Percentiles rank a stretch among this genome's conserved stretches.
phyloP scores from a whole-genome alignment of 2,329 filamentous ascomycete species.

The Bretziella fagacearum region DNA sequence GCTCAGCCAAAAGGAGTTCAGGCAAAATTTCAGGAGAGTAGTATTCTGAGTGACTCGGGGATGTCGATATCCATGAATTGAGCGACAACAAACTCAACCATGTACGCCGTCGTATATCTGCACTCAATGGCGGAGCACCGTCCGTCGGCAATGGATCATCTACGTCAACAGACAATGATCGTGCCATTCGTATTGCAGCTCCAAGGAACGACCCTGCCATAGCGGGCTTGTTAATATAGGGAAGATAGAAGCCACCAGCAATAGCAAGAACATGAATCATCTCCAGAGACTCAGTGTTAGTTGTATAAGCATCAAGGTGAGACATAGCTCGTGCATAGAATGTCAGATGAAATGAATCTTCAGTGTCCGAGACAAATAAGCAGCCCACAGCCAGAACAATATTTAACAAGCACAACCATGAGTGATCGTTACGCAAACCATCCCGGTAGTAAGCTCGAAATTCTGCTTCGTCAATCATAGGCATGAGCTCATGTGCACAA shows the following conservation, averaged over 20 bases:
- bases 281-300: constrained; percentile 35
- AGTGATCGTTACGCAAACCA: constrained; percentile 42
- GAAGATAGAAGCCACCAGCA: constrained; percentile 59
- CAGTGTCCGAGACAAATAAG: constrained; percentile 46
- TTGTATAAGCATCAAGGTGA: constrained; percentile 49
- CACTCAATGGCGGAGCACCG: constrained; percentile 29
- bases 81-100: constrained; percentile 64
- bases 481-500: constrained; percentile 52
- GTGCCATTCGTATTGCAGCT: constrained; percentile 57
- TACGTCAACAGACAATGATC: constrained; percentile 30
- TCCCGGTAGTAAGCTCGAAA: constrained; percentile 43
- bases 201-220: constrained; percentile 59
- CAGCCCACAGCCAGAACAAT: constrained; percentile 63
- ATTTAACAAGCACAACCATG: constrained; percentile 58
- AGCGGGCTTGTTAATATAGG: constrained; percentile 62
- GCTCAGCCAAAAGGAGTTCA: background rate
- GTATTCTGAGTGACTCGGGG: constrained; percentile 52
- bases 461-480: constrained; percentile 54
- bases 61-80: constrained; percentile 58
- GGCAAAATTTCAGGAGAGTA: constrained; percentile 28
- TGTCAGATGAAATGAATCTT: constrained; percentile 50
- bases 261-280: constrained; percentile 54
- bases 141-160: background rate
- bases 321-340: constrained; percentile 55
- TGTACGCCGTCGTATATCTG: constrained; percentile 47